A percentile compares a stretch with the other conserved stretches of the same genome.
Conservation (phyloP, 306 rosid species). For the Albizia julibrissin region DNA sequence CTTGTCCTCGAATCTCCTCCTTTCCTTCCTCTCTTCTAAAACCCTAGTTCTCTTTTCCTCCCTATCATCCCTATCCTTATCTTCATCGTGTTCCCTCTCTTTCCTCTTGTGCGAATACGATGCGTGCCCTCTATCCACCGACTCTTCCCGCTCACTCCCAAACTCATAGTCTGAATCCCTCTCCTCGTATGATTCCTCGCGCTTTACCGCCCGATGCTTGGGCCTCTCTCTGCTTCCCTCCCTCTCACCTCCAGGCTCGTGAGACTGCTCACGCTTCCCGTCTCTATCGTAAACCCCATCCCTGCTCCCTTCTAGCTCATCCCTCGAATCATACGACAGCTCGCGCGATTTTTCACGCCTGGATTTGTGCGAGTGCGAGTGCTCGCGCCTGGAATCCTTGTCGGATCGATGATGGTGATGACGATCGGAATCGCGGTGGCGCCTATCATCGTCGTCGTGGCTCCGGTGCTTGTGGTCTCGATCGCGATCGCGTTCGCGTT, state of each 20-base stretch:
- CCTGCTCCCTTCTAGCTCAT: conserved; percentile 56
- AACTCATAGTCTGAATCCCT: conserved; percentile 30
- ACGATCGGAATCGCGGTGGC: conserved; percentile 55
- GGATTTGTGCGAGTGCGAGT: conserved; percentile 54
- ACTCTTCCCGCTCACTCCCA: conserved; percentile 39
- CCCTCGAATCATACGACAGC: conserved; percentile 43
- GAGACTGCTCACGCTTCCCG: conserved; percentile 29
- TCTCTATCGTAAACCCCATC: conserved; percentile 40
- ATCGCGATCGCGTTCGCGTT: conserved; percentile 42
- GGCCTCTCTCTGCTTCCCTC: conserved; percentile 50
- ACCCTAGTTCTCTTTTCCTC: conserved; percentile 72
- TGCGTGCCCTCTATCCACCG: conserved; percentile 48
- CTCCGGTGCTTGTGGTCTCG: conserved; percentile 41
- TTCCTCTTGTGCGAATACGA: conserved; percentile 68
- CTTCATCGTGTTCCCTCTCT: conserved; percentile 69
- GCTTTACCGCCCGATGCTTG: conserved; percentile 40
- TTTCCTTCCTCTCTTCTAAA: conserved; percentile 57
- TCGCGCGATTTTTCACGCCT: conserved; percentile 50
- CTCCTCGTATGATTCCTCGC: conserved; percentile 33
- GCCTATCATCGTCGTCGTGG: conserved; percentile 45
- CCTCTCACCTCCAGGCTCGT: conserved; percentile 34
- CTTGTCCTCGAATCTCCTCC: conserved; percentile 38
- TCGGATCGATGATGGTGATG: conserved; percentile 59
- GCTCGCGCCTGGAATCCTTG: conserved; percentile 54
- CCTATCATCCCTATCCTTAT: conserved; percentile 33